phyloP scores from a whole-genome alignment of 257 asterid genomes.

The Haberlea rhodopensis region DNA sequence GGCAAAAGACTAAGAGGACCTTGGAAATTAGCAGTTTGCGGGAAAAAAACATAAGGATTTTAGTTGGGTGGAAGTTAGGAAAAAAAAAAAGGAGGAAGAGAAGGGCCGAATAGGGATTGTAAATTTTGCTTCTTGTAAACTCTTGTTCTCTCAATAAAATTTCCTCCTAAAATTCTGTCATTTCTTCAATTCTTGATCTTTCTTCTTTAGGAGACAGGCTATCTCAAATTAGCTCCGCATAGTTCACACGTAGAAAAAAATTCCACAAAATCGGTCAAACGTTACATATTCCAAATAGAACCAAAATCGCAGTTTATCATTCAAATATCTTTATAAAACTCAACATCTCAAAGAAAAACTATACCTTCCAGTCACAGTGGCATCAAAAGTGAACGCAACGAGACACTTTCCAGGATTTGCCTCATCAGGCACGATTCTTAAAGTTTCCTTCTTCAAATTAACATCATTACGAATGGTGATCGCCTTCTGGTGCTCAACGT shows the following conservation, averaged over 20 bases:
- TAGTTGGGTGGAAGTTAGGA: no score
- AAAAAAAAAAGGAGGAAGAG: no score
- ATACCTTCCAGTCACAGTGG: slow-evolving; percentile 90
- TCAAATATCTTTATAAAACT: slow-evolving; percentile 7
- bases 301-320: neutral
- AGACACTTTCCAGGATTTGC: slow-evolving; percentile 74
- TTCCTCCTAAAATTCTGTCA: no score
- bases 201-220: no score
- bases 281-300: neutral
- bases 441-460: slow-evolving; percentile 88
- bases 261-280: neutral
- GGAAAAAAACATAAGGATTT: no score
- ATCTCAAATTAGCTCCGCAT: no score
- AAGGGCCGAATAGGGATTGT: no score
- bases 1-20: no score
- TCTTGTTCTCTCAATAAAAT: no score
- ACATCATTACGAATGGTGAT: slow-evolving; percentile 93
- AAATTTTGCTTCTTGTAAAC: no score
- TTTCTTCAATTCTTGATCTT: no score
- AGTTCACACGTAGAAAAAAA: neutral
- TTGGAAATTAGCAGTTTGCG: no score
- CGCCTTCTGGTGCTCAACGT: slow-evolving; percentile 98
- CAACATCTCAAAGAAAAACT: neutral
- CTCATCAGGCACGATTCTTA: slow-evolving; percentile 83
- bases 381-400: slow-evolving; percentile 88